Percentiles rank a stretch among this genome's conserved stretches.
phyloP scores from a whole-genome alignment of 345 rosid genomes.

The Tarenaya hassleriana region DNA sequence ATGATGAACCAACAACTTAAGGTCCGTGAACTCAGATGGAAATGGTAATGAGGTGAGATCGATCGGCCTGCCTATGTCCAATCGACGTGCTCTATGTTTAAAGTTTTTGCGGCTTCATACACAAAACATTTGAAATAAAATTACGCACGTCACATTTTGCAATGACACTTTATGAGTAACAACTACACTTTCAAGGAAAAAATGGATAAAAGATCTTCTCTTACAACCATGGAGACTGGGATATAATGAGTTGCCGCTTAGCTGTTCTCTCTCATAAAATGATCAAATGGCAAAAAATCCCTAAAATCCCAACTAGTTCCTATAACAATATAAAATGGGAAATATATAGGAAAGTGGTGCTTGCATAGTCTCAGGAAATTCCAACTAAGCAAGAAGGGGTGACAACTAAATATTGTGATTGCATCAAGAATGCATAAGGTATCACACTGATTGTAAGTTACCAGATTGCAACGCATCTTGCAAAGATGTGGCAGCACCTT shows the following conservation, averaged over 20 bases:
- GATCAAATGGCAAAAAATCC: background rate
- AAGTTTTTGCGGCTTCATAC: background rate
- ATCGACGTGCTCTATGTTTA: conserved; percentile 15
- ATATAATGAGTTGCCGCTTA: background rate
- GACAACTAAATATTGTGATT: conserved; percentile 11
- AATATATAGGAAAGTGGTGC: conserved; percentile 3
- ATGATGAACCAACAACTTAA: conserved; percentile 24
- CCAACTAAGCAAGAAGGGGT: conserved; percentile 6
- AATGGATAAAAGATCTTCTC: conserved; percentile 10
- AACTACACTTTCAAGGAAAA: conserved; percentile 10
- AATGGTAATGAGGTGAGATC: conserved; percentile 30
- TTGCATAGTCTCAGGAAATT: conserved; percentile 4
- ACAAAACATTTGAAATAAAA: conserved; percentile 6
- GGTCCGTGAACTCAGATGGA: conserved; percentile 37
- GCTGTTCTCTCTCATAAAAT: background rate
- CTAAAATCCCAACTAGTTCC: background rate
- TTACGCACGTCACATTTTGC: conserved; percentile 9
- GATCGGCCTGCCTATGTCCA: conserved; percentile 10
- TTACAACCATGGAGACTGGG: conserved; percentile 17
- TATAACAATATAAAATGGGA: conserved; percentile 1
- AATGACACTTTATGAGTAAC: conserved; percentile 13
- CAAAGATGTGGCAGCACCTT: conserved; percentile 40
- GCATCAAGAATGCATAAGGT: conserved; percentile 19
- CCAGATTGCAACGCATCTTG: conserved; percentile 31
- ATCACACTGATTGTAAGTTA: conserved; percentile 35